Conservation (phyloP, 805 yeast genomes). For the Candida wancherniae region DNA sequence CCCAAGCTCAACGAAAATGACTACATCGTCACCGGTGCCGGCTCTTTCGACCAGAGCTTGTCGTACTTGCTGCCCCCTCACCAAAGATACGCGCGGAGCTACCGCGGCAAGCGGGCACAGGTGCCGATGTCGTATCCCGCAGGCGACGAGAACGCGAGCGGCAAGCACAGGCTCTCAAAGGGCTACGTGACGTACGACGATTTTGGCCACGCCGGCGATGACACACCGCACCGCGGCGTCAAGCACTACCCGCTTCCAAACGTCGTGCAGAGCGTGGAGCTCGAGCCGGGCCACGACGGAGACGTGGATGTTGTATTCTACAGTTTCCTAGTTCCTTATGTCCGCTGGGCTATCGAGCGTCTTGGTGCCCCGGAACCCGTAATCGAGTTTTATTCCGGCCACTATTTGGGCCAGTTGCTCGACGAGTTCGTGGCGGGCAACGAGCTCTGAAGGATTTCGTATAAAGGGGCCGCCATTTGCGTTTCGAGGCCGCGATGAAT, state of each 20-base stretch:
- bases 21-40: slow-evolving; percentile 30
- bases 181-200: slow-evolving; percentile 88
- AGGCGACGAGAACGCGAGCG: slow-evolving; percentile 2
- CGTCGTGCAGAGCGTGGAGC: slow-evolving; percentile 56
- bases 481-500: too few species aligned
- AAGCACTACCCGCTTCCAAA: slow-evolving; percentile 66
- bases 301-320: slow-evolving; percentile 70
- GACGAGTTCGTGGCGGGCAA: slow-evolving; percentile 23
- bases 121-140: slow-evolving; percentile 5
- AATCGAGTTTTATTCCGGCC: slow-evolving; percentile 26
- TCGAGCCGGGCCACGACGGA: slow-evolving; percentile 21
- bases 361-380: slow-evolving; percentile 19
- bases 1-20: slow-evolving; percentile 52
- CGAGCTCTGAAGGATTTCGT: slow-evolving; percentile 2
- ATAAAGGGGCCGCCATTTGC: too few species aligned
- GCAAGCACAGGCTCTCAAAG: slow-evolving; percentile 31
- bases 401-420: slow-evolving; percentile 31
- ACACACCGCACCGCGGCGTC: slow-evolving; percentile 60
- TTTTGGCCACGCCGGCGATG: slow-evolving; percentile 84
- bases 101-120: slow-evolving; percentile 1
- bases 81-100: slow-evolving; percentile 4
- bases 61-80: slow-evolving; percentile 13
- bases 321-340: slow-evolving; percentile 55
- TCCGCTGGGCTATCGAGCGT: slow-evolving; percentile 28
- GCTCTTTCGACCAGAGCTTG: not conserved